Percentiles rank a stretch among this genome's conserved stretches.
These are phyloP conservation scores for Zoysia pacifica DNA, from an alignment of 176 grass and related monocot species.

Conservation along the genomic window DNA sequence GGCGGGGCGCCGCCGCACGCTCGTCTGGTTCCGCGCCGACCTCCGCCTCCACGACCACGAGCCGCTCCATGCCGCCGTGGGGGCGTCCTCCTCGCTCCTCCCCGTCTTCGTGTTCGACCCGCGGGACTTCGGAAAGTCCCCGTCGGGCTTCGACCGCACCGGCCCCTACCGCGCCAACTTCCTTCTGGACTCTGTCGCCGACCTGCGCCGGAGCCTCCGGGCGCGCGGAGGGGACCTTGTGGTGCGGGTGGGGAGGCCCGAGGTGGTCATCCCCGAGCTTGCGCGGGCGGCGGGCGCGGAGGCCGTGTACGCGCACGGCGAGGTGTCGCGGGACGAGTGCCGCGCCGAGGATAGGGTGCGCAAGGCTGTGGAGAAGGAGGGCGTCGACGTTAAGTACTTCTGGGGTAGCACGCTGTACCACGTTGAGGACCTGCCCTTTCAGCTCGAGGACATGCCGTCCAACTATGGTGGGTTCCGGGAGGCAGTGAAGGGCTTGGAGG, in stretches of 20 bases:
- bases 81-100: conserved; percentile 69
- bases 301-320: conserved; percentile 77
- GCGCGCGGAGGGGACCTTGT: conserved; percentile 76
- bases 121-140: conserved; percentile 66
- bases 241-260: conserved; percentile 74
- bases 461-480: conserved; percentile 79
- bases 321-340: conserved; percentile 83
- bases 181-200: conserved; percentile 78
- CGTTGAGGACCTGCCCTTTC: conserved; percentile 82
- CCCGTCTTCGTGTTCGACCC: conserved; percentile 85
- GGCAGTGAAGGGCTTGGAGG: conserved; percentile 60
- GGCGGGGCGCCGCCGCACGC: conserved; percentile 62
- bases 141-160: conserved; percentile 74
- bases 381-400: conserved; percentile 92
- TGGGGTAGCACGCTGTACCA: conserved; percentile 95
- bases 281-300: conserved; percentile 58
- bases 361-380: conserved; percentile 82
- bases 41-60: conserved; percentile 86
- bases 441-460: conserved; percentile 67
- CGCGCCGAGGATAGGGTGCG: conserved; percentile 67
- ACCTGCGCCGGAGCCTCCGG: conserved; percentile 69
- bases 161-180: conserved; percentile 66
- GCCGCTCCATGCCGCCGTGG: conserved; percentile 48
- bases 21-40: conserved; percentile 87
- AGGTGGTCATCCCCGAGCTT: conserved; percentile 81